Base-by-base conservation (phyloP, 2,329 filamentous ascomycete species). In the Trichoderma sp. region DNA sequence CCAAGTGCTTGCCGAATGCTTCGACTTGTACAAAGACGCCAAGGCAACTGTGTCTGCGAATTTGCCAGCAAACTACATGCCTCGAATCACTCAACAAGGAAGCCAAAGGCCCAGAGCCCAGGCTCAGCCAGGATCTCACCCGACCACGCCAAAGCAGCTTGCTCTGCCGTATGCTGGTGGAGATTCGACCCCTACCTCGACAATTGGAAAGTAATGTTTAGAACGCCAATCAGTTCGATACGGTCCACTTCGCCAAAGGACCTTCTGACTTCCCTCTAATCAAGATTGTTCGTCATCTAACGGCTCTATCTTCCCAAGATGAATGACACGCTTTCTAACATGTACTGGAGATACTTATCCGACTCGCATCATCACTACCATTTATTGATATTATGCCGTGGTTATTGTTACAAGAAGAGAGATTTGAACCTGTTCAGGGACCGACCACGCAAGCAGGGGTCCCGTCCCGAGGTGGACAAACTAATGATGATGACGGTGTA, bases 21-120 rank as follows among this genome's bases (percentile, higher is more conserved):
- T 83, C 70, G 78, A 82, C 37, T 75, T 77, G 58, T 86, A 82
- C 72, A 79, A 82, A 31, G 76, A 79, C 11, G 85, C 85, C 63
- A 83, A 84, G 68, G 77, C 80, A 47, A 83, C 81, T 0, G 81
- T 86, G n/a, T 76, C 80, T 53, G 80, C 81, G 58, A 86, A 86
- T 69, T 78, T 83, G 71, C 83, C 84, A 0, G 80, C 80, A 13
- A 79, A 78, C 40, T 83, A 83, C 70, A 79, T 74, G 40, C 74
- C 78, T 62, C 40, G 73, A 71, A 11, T 60, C 29, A 60, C 29
- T 21, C 40, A 67, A 47, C 47, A 66, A 33, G 19, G 27, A 10
- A 31, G 29, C 37, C 57, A 65, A 29, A 29, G 58, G 13, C 24
- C 47, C 5, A 33, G 49, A 6, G 33, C 29, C 35, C n/a, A 31